Base-by-base conservation (phyloP, 129 eudicot species). In the Chrysanthemum lavandulifolium region DNA sequence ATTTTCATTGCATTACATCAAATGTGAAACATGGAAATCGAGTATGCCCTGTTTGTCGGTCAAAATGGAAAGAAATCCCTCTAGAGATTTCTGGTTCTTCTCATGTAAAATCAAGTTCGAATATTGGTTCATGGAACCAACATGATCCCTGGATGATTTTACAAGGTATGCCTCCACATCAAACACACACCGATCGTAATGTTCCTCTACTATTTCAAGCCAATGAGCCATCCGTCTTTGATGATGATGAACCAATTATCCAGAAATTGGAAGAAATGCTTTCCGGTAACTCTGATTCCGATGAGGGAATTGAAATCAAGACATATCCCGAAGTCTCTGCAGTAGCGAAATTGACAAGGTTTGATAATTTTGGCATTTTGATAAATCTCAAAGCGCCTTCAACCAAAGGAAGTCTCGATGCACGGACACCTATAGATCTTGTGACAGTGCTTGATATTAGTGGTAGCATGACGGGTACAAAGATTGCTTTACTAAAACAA, bases 391-490 rank as follows among this genome's bases (percentile, higher is more conserved):
- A 89, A 78, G 97, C 96, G 43, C 96, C 97, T 0, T 33, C 55
- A 23, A 59, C 79, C n/a, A 71, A 78, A 58, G 83, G 77, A 56
- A 47, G 8, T 25, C 76, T 47, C 23, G 67, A 73, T 14, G 62
- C 95, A 64, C 90, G 96, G 14, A 83, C 90, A 10, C 89, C 96
- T 0, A 67, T 93, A 31, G 98, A 93, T 77, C 92, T 93, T 15
- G 95, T 93, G 31, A 86, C 98, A 0, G 86, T 89, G 25, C 95
- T 93, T 43, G 98, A 93, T 76, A 81, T 89, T 8, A 93, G 98
- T 82, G 98, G 98, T 33, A 92, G 98, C 85, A 92, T 92, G 98
- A 87, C 96, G 0, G 98, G 98, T 47, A 83, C 95, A 14, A 93
- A 93, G 83, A 89, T 93, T 68, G 90, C 91, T 29, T 78, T 93